Evolutionary conservation across 352 stramenopile genomes (phyloP).

Genomic region (Pythium monospermum): DNA sequence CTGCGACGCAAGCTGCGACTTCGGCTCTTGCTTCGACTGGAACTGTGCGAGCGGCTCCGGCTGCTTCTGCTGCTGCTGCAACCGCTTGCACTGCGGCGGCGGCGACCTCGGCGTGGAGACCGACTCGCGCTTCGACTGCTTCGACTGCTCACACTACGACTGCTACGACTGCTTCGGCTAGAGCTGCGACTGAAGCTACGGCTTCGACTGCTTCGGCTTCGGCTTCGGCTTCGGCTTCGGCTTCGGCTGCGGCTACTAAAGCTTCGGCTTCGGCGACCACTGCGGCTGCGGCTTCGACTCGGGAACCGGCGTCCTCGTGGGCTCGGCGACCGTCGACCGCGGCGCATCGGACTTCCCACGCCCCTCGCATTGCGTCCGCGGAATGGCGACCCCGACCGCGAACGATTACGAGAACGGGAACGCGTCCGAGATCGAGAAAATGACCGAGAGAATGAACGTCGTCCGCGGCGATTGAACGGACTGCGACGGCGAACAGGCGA

Average conservation of each 20-base stretch:
- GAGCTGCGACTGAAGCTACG: slow-evolving; percentile 21
- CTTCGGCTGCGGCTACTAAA: slow-evolving; percentile 25
- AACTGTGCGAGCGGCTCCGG: slow-evolving; percentile 7
- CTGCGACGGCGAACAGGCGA: background rate
- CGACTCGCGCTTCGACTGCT: too few relatives aligned
- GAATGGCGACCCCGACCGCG: slow-evolving; percentile 27
- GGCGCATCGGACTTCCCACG: slow-evolving; percentile 7
- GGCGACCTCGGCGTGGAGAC: slow-evolving; percentile 5
- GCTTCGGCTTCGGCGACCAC: slow-evolving; percentile 13
- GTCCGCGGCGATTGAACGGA: background rate
- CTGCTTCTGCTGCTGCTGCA: slow-evolving; percentile 17
- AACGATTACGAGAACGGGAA: slow-evolving; percentile 13
- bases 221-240: slow-evolving; percentile 7
- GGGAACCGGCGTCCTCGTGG: slow-evolving; percentile 22
- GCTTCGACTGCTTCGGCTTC: slow-evolving; percentile 21
- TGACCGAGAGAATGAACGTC: slow-evolving; percentile 17
- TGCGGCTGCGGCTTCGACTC: slow-evolving; percentile 19
- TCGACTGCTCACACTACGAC: too few relatives aligned
- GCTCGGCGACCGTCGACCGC: slow-evolving; percentile 1
- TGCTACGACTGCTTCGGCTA: slow-evolving; percentile 16
- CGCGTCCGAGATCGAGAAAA: slow-evolving; percentile 14
- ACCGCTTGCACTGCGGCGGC: slow-evolving; percentile 18
- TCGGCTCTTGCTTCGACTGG: slow-evolving; percentile 21
- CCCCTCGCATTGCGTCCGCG: slow-evolving; percentile 21
- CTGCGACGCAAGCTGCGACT: slow-evolving; percentile 6